Evolutionary conservation across 176 grass and related monocot genomes (phyloP).

Genomic region (Oryza nivara): DNA sequence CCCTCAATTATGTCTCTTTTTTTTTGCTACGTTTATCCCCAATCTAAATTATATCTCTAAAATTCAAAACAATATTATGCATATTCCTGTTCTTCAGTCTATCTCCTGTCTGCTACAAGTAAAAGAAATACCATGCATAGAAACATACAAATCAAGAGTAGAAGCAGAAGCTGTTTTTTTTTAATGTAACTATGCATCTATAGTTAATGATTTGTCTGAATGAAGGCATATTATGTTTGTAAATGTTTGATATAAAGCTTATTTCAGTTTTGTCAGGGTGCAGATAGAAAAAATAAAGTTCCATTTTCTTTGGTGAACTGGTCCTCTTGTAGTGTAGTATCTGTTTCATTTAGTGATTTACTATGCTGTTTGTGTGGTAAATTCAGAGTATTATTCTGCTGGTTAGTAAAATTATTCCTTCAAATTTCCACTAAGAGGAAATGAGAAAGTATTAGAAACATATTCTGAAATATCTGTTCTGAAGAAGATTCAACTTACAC

Average conservation of each 20-base stretch:
- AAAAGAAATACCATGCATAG: not conserved
- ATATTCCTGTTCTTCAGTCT: not conserved
- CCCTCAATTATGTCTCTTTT: not conserved
- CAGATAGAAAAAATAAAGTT: slow-evolving; percentile 1
- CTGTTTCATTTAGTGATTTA: not conserved
- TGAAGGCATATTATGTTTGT: not conserved
- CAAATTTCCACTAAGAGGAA: not conserved
- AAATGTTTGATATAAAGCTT: not conserved
- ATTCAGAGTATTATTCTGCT: not conserved
- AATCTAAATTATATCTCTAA: slow-evolving; percentile 3
- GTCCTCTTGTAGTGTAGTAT: not conserved
- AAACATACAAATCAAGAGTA: not conserved
- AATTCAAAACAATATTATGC: not conserved
- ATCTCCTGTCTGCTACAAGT: slow-evolving; percentile 6
- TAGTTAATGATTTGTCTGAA: slow-evolving; percentile 6
- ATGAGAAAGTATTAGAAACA: not conserved
- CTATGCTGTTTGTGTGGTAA: slow-evolving; percentile 14
- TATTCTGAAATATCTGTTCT: not conserved
- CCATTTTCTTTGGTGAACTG: not conserved
- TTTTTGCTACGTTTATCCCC: slow-evolving; percentile 6
- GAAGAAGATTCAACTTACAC: not conserved
- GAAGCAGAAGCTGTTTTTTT: slow-evolving; percentile 1
- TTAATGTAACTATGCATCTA: slow-evolving; percentile 5
- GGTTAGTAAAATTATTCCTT: not conserved
- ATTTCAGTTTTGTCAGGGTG: not conserved